Conservation (phyloP, 2,329 filamentous ascomycete genomes). For the Trichothecium roseum region DNA sequence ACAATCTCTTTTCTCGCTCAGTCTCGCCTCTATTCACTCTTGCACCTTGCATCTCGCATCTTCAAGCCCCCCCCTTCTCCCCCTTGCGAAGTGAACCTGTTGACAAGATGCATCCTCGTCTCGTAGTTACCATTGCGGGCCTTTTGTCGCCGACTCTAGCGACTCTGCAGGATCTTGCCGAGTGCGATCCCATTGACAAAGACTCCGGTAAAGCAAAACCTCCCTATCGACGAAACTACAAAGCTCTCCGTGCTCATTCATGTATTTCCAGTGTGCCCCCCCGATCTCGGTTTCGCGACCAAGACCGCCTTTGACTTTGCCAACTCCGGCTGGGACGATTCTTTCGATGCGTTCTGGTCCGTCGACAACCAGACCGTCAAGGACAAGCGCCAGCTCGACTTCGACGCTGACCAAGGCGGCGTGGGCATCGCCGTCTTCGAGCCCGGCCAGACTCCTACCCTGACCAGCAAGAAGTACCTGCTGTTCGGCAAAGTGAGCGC, state of each 20-base stretch:
- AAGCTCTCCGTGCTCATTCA: neutral
- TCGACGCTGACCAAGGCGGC: slow-evolving; percentile 16
- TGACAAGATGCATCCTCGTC: too few species aligned
- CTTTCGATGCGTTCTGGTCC: slow-evolving; percentile 16
- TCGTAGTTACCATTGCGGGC: too few species aligned
- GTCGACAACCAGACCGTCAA: slow-evolving; percentile 20
- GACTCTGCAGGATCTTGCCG: slow-evolving; percentile 10
- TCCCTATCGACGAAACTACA: too few species aligned
- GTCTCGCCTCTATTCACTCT: too few species aligned
- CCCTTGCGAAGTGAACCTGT: too few species aligned
- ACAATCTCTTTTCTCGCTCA: too few species aligned
- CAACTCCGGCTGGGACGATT: slow-evolving; percentile 36
- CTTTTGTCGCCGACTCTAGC: neutral
- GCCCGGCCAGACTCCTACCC: slow-evolving; percentile 46
- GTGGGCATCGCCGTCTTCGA: slow-evolving; percentile 44
- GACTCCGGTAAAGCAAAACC: slow-evolving; percentile 11
- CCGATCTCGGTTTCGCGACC: slow-evolving; percentile 57
- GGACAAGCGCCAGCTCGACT: slow-evolving; percentile 14
- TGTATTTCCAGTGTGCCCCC: slow-evolving; percentile 36
- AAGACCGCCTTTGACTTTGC: slow-evolving; percentile 49
- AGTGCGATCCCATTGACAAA: slow-evolving; percentile 14
- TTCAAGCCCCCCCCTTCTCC: too few species aligned
- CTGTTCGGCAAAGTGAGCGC: slow-evolving; percentile 73
- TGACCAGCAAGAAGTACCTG: slow-evolving; percentile 65
- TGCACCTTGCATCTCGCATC: too few species aligned